Conservation (phyloP, 2,329 filamentous ascomycete species). For the Fusarium solani-melongenae region DNA sequence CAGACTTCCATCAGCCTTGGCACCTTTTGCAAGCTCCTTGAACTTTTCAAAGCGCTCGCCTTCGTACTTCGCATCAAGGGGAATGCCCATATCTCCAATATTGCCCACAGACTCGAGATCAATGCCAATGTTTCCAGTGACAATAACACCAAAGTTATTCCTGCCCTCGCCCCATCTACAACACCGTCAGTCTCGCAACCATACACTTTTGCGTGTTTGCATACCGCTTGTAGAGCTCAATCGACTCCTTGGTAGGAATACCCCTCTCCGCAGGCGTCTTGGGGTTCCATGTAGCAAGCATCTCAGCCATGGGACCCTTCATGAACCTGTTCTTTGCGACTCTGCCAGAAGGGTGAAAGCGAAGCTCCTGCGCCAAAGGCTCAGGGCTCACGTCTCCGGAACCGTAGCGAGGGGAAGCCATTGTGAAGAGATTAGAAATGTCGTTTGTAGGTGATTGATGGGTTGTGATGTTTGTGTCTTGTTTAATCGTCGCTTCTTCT, state of each 20-base stretch:
- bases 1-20: constrained; percentile 69
- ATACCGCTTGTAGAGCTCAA: constrained; percentile 69
- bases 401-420: constrained; percentile 30
- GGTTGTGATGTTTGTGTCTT: background rate
- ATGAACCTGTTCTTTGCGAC: constrained; percentile 72
- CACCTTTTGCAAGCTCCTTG: constrained; percentile 63
- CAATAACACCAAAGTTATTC: constrained; percentile 64
- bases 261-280: constrained; percentile 61
- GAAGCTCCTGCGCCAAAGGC: constrained; percentile 56
- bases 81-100: constrained; percentile 68
- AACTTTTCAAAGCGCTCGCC: constrained; percentile 73
- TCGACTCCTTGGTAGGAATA: constrained; percentile 51
- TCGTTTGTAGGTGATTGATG: background rate
- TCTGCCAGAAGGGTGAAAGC: constrained; percentile 55
- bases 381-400: constrained; percentile 27
- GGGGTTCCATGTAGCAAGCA: constrained; percentile 69
- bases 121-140: constrained; percentile 74
- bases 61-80: constrained; percentile 58
- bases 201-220: constrained; percentile 42
- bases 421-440: background rate
- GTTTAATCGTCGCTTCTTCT: background rate
- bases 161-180: constrained; percentile 57
- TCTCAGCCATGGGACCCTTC: constrained; percentile 76
- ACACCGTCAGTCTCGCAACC: background rate
- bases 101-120: constrained; percentile 68